A percentile compares a stretch with the other conserved stretches of the same genome.
phyloP scores from a whole-genome alignment of 257 asterid species.

The Avicennia marina region DNA sequence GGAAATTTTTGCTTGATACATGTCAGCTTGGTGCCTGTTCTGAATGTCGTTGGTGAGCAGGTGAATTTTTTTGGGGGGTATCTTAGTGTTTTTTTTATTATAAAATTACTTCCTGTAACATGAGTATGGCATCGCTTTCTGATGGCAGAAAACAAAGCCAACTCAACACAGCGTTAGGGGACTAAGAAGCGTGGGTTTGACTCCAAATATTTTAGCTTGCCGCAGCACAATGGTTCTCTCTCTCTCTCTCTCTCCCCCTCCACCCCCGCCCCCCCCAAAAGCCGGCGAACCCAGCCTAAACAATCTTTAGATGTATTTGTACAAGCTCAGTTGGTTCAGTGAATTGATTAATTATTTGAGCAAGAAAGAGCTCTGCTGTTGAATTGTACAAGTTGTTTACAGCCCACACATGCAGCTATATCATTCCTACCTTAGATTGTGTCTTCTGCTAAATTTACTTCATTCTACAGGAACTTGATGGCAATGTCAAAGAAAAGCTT shows the following conservation, averaged over 20 bases:
- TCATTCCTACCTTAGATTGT: too few relatives aligned
- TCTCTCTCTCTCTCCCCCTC: not conserved
- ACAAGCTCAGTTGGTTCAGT: not conserved
- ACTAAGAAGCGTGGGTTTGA: conserved; percentile 79
- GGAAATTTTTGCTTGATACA: conserved; percentile 91
- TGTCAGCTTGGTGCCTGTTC: conserved; percentile 94
- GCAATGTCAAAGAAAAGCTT: conserved; percentile 65
- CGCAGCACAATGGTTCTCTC: conserved; percentile 72
- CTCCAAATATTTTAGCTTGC: conserved; percentile 85
- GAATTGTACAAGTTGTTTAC: not conserved
- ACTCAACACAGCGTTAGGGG: conserved; percentile 97
- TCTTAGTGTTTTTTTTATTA: conserved; percentile 7
- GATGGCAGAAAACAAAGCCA: conserved; percentile 90
- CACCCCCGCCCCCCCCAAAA: too few relatives aligned
- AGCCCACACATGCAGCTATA: not conserved
- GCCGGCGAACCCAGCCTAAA: not conserved
- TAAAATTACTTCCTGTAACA: conserved; percentile 8
- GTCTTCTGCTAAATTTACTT: too few relatives aligned
- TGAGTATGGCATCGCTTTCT: conserved; percentile 7
- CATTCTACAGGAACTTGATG: conserved; percentile 65
- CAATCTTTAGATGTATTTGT: not conserved
- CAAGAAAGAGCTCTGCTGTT: not conserved
- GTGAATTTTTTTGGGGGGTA: conserved; percentile 32
- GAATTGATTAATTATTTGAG: not conserved
- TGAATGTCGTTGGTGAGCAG: conserved; percentile 89